Base-by-base conservation (phyloP, 768 basidiomycete genomes). In the Piloderma croceum region DNA sequence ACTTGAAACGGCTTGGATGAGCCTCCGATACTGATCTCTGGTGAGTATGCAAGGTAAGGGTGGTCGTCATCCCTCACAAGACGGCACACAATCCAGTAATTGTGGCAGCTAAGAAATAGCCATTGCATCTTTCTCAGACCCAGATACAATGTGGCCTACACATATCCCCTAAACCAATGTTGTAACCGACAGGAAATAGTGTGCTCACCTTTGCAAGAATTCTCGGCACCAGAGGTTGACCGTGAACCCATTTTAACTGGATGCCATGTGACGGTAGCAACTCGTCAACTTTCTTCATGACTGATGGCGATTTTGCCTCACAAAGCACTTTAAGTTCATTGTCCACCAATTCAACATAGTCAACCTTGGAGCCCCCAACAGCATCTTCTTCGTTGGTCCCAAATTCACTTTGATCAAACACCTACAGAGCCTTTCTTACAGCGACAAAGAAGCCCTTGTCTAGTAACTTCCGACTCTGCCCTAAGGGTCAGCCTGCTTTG, bases 61-160 rank as follows among this genome's bases (percentile, higher is more conserved):
- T 44, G 36, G 24, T 49, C 13, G 22, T 48, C 42, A 29, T 51
- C 48, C 44, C 32, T 52, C 48, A 49, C 51, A 46, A 52, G 47
- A 33, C 44, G 47, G 44, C 47, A 51, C 47, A 48, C 44, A 38
- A 51, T 46, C 50, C 50, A 51, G 41, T 48, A 51, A 34, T 51
- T 51, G 29, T 48, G 50, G 34, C 50, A 52, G 34, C 44, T 39
- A 21, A 52, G 20, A 41, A 51, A 48, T 24, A 50, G 39, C 49
- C 49, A 48, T 48, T 50, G 40, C 43, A 50, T 38, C 32, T 29
- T 34, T 44, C 46, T 48, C 38, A 47, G 24, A n/a, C n/a, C n/a
- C n/a, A n/a, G n/a, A n/a, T n/a, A n/a, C n/a, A n/a, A n/a, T n/a
- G n/a, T n/a, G n/a, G 25, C 49, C 49, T 27, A 50, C 31, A 35